Evolutionary conservation across 306 rosid genomes (phyloP), one percentile per base, ranked within the genome.

Genomic region (Calophaca sinica): DNA sequence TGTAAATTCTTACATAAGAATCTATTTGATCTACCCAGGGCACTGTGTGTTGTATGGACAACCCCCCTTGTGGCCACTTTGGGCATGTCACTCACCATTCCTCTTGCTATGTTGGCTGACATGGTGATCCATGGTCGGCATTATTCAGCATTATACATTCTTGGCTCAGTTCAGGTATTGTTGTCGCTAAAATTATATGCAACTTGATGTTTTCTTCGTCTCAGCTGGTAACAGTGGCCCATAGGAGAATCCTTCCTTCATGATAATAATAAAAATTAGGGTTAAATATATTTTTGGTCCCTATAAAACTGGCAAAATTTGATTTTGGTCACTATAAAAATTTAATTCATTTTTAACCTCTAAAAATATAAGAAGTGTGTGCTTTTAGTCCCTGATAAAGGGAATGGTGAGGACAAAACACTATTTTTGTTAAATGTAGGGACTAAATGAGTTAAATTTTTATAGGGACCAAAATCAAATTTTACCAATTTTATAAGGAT

Each of bases 21-120:
- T 78, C 82, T 60, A 62, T 78, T 74, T 62, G 29, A 44, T 67
- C 75, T 66, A 28, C 68, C 2, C 72, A 96, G 99, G 99, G 98
- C 99, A 50, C 85, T 96, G 3, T 86, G 97, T 77, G 98, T 96
- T 71, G 98, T 96, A 44, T 96, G 99, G 99, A 96, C 99, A 64
- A 96, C 99, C 53, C 98, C 99, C 28, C 85, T 96, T 44, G 99
- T 96, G 75, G 99, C 99, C 80, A 96, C 98, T 44, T 80, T 96
- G 87, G 99, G 99, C 86, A 92, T 92, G 98, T 92, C 99, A 9
- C 99, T 96, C 77, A 96, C 99, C 73, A 96, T 96, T 72, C 99
- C 99, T 46, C 96, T 96, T 7, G 99, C 99, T 53, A 96, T 96
- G 99, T 60, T 92, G 83, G 99, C 99, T 36, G 99, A 96, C 85